Evolutionary conservation across 352 stramenopile species (phyloP).

Genomic region (Phytophthora quininea): DNA sequence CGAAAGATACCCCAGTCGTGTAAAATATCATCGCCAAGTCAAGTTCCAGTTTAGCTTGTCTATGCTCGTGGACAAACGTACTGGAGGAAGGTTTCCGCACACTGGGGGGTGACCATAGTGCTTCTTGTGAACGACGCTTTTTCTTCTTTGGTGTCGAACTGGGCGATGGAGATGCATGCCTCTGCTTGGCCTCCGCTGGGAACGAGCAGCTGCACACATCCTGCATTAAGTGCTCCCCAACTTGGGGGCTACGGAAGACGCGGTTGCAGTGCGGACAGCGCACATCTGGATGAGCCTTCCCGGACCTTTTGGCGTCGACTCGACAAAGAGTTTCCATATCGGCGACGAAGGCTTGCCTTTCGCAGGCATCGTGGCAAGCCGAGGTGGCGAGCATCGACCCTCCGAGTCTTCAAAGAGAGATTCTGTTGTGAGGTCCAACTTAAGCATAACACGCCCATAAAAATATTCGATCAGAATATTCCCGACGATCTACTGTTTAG

Average conservation of each 20-base stretch:
- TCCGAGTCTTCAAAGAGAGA: too few relatives aligned
- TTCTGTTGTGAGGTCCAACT: too few relatives aligned
- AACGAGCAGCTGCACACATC: neutral
- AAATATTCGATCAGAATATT: too few relatives aligned
- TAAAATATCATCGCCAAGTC: conserved; percentile 4
- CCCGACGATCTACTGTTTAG: too few relatives aligned
- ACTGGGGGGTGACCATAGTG: neutral
- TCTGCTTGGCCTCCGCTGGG: neutral
- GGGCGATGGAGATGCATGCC: neutral
- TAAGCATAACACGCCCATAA: too few relatives aligned
- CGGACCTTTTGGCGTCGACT: neutral
- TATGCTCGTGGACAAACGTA: neutral
- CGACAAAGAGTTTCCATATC: neutral
- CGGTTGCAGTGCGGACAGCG: neutral
- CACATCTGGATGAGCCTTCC: neutral
- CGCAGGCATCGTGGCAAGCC: neutral
- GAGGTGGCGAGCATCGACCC: too few relatives aligned
- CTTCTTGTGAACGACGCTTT: neutral
- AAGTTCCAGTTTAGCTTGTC: neutral
- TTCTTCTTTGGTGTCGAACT: conserved; percentile 1
- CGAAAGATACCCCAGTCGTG: conserved; percentile 1
- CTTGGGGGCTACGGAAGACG: neutral
- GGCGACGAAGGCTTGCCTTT: neutral
- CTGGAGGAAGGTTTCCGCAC: neutral
- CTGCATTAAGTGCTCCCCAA: neutral